These are phyloP conservation scores for Thermothelomyces thermophilus DNA, from an alignment of 2,329 filamentous ascomycete species.

Conservation along the genomic window DNA sequence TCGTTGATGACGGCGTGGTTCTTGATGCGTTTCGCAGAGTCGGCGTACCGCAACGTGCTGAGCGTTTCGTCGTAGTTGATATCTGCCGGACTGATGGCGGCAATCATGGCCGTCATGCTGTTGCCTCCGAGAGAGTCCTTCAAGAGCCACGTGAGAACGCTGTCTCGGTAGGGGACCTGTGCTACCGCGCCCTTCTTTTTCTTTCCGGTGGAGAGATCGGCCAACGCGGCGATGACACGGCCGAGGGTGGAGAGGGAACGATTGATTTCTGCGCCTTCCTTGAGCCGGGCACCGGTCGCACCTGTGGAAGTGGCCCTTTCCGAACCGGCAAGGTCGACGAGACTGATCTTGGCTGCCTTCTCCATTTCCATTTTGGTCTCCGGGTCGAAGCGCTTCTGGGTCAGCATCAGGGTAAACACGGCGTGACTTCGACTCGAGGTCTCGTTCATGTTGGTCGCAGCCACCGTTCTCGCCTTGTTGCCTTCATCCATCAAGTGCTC, in stretches of 20 bases:
- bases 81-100: slow-evolving; percentile 93
- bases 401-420: slow-evolving; percentile 92
- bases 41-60: slow-evolving; percentile 90
- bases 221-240: slow-evolving; percentile 92
- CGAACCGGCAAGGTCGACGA: slow-evolving; percentile 96
- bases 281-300: slow-evolving; percentile 87
- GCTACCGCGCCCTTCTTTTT: slow-evolving; percentile 68
- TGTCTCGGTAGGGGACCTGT: slow-evolving; percentile 94
- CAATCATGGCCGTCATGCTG: slow-evolving; percentile 99
- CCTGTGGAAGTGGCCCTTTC: slow-evolving; percentile 96
- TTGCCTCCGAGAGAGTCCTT: slow-evolving; percentile 97
- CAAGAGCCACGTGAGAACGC: slow-evolving; percentile 88
- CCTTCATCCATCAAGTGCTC: slow-evolving; percentile 98
- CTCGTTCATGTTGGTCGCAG: slow-evolving; percentile 99
- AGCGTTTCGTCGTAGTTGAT: slow-evolving; percentile 99
- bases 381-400: slow-evolving; percentile 82
- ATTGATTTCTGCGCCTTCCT: slow-evolving; percentile 98
- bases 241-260: slow-evolving; percentile 91
- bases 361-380: slow-evolving; percentile 97
- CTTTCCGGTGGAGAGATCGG: slow-evolving; percentile 80
- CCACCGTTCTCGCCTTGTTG: slow-evolving; percentile 96
- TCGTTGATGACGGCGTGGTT: slow-evolving; percentile 99
- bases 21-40: slow-evolving; percentile 98
- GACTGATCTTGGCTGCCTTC: slow-evolving; percentile 94
- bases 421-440: slow-evolving; percentile 97